A percentile compares a stretch with the other conserved stretches of the same genome.
phyloP scores from a whole-genome alignment of 495 filamentous ascomycete genomes.

The Jackrogersella minutella region DNA sequence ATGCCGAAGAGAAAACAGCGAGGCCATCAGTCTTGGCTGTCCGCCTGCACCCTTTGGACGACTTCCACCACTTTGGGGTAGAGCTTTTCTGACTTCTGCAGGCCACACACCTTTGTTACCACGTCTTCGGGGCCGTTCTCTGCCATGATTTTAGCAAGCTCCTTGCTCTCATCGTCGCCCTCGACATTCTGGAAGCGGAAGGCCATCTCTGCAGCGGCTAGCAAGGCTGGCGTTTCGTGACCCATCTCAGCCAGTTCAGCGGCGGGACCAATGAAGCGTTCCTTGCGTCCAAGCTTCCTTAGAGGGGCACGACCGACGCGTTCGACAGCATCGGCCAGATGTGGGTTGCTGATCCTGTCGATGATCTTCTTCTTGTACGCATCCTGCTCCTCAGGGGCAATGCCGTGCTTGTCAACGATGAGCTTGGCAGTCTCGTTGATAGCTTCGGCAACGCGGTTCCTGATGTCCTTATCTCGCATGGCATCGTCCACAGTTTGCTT shows the following conservation, averaged over 20 bases:
- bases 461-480: slow-evolving; percentile 66
- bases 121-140: slow-evolving; percentile 71
- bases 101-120: slow-evolving; percentile 74
- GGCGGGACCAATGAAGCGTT: slow-evolving; percentile 94
- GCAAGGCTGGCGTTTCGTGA: slow-evolving; percentile 70
- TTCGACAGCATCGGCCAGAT: slow-evolving; percentile 90
- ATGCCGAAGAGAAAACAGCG: not conserved
- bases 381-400: slow-evolving; percentile 77
- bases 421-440: slow-evolving; percentile 83
- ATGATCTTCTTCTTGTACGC: slow-evolving; percentile 93
- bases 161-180: slow-evolving; percentile 83
- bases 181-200: slow-evolving; percentile 92
- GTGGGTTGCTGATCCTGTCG: slow-evolving; percentile 90
- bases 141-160: slow-evolving; percentile 84
- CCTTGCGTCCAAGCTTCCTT: slow-evolving; percentile 89
- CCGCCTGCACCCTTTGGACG: slow-evolving; percentile 79
- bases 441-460: slow-evolving; percentile 74
- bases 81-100: slow-evolving; percentile 74
- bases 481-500: slow-evolving; percentile 90
- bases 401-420: slow-evolving; percentile 86
- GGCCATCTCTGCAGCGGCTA: slow-evolving; percentile 83
- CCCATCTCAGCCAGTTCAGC: slow-evolving; percentile 81
- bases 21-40: slow-evolving; percentile 48
- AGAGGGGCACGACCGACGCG: slow-evolving; percentile 95
- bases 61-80: slow-evolving; percentile 74